These are phyloP conservation scores for Fagopyrum homotropicum DNA, from an alignment of 148 eudicot genomes.

Conservation along the genomic window DNA sequence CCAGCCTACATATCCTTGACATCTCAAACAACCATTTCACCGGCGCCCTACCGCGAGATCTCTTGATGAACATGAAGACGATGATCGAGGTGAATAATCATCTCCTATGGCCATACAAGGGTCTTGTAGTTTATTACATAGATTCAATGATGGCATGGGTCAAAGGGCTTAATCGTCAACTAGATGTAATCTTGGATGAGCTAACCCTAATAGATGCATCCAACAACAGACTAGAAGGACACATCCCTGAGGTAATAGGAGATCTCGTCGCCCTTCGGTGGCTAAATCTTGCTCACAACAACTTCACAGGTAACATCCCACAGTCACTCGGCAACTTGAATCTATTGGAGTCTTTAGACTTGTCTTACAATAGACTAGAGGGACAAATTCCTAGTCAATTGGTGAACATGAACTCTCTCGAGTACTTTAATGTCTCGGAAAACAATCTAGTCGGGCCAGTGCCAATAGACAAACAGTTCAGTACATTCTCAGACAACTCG, in stretches of 20 bases:
- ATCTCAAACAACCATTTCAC: conserved; percentile 17
- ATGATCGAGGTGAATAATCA: conserved; percentile 6
- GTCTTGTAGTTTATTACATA: background rate
- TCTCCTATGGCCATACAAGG: background rate
- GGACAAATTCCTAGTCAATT: conserved; percentile 22
- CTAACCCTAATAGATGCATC: conserved; percentile 20
- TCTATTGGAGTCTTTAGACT: conserved; percentile 22
- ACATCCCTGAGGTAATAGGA: conserved; percentile 20
- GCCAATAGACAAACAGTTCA: conserved; percentile 23
- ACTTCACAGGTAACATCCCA: conserved; percentile 20
- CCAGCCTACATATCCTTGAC: conserved; percentile 15
- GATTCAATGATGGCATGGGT: background rate
- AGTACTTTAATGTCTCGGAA: conserved; percentile 20
- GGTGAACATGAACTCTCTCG: conserved; percentile 10
- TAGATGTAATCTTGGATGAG: background rate
- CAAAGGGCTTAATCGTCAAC: background rate
- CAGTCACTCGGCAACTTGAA: conserved; percentile 10
- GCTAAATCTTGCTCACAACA: conserved; percentile 27
- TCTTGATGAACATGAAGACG: conserved; percentile 14
- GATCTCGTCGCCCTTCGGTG: conserved; percentile 9
- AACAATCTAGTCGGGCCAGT: conserved; percentile 23
- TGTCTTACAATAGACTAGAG: conserved; percentile 20
- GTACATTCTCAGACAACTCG: conserved; percentile 17
- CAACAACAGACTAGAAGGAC: conserved; percentile 19
- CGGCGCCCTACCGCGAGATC: conserved; percentile 7